phyloP scores from a whole-genome alignment of 2,329 filamentous ascomycete genomes.

The Mariannaea sp. region DNA sequence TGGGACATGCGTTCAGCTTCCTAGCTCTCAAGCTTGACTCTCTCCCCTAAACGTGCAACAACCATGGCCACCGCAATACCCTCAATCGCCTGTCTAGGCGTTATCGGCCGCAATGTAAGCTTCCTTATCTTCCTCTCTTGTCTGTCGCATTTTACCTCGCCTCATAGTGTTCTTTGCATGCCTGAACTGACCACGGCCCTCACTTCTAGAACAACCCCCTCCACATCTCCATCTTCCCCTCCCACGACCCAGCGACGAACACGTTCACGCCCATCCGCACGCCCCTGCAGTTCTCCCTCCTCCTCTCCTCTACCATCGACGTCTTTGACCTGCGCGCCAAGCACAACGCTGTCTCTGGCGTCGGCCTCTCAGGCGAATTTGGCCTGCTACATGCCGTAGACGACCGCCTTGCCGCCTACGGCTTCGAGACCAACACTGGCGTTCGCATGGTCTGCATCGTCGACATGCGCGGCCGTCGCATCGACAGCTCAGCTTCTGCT shows the following conservation, averaged over 20 bases:
- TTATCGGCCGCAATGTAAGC: conserved; percentile 89
- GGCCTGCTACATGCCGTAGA: conserved; percentile 92
- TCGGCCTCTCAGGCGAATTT: conserved; percentile 75
- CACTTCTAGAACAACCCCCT: conserved; percentile 94
- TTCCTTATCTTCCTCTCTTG: not conserved
- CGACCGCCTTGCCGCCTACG: conserved; percentile 90
- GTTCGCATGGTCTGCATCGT: conserved; percentile 89
- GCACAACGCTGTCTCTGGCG: conserved; percentile 59
- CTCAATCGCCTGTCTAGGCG: conserved; percentile 88
- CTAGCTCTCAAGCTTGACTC: not conserved
- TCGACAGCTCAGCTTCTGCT: conserved; percentile 37
- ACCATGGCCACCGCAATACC: conserved; percentile 67
- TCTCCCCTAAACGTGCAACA: conserved; percentile 15
- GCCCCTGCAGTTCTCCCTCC: conserved; percentile 86
- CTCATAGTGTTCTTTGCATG: too few relatives aligned
- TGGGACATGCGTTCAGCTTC: conserved; percentile 18
- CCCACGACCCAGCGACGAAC: conserved; percentile 63
- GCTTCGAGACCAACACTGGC: conserved; percentile 95
- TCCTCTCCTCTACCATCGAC: conserved; percentile 89
- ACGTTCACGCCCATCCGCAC: conserved; percentile 64
- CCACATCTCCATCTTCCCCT: conserved; percentile 88
- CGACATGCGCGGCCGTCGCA: conserved; percentile 79
- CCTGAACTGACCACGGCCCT: not conserved
- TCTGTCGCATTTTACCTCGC: not conserved
- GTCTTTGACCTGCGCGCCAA: conserved; percentile 87